phyloP scores from a whole-genome alignment of 1,284 basidiomycete species.

The Veloporphyrellus conicus region DNA sequence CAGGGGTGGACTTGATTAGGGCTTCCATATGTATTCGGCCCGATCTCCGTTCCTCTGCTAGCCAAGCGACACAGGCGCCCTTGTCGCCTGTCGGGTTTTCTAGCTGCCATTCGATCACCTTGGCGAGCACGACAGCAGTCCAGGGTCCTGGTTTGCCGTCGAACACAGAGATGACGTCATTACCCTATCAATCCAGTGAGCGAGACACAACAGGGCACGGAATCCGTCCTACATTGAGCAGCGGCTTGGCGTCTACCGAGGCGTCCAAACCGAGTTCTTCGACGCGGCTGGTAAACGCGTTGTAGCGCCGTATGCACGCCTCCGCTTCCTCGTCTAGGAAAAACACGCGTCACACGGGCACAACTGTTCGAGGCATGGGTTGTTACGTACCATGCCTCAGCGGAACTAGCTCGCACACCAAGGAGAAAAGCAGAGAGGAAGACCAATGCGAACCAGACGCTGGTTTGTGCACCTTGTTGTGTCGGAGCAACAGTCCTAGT shows the following conservation, averaged over 20 bases:
- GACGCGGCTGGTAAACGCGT: conserved; percentile 56
- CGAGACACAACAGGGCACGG: background rate
- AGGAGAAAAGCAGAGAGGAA: conserved; percentile 68
- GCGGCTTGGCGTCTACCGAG: conserved; percentile 63
- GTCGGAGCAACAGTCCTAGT: conserved; percentile 64
- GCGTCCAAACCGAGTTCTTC: conserved; percentile 58
- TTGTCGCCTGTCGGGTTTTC: conserved; percentile 63
- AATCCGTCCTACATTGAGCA: conserved; percentile 71
- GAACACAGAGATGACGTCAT: conserved; percentile 57
- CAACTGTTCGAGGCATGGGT: background rate
- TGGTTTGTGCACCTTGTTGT: conserved; percentile 62
- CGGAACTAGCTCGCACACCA: conserved; percentile 66
- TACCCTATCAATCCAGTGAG: conserved; percentile 54
- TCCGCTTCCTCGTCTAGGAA: conserved; percentile 43
- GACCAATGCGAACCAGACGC: conserved; percentile 66
- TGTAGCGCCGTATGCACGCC: conserved; percentile 57
- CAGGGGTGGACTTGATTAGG: conserved; percentile 19
- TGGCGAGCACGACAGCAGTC: conserved; percentile 59
- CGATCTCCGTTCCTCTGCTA: conserved; percentile 49
- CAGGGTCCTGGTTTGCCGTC: conserved; percentile 62
- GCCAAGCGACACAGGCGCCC: conserved; percentile 68
- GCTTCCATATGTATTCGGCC: conserved; percentile 41
- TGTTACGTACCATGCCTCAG: conserved; percentile 51
- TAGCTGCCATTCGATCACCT: conserved; percentile 79
- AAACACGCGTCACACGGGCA: background rate